Percentiles rank a stretch among this genome's conserved stretches.
phyloP scores from a whole-genome alignment of 768 basidiomycete genomes.

The Tulasnella sp. region DNA sequence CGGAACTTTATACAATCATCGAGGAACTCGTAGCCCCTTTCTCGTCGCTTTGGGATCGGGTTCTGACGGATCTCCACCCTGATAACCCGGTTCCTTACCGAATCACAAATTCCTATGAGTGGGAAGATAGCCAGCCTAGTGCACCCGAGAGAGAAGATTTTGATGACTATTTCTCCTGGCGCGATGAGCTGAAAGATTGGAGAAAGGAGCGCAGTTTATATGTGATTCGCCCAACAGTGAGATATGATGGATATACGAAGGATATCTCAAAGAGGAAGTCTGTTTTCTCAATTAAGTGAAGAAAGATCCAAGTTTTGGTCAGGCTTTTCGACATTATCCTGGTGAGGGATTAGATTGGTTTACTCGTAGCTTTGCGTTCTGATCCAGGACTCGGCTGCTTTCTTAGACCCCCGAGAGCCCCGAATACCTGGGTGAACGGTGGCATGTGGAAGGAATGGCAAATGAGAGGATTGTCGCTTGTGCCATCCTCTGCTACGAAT shows the following conservation, averaged over 20 bases:
- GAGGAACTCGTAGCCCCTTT: constrained; percentile 11
- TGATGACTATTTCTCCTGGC: neutral
- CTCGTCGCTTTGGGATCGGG: constrained; percentile 7
- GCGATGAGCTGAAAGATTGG: neutral
- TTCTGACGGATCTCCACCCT: constrained; percentile 25
- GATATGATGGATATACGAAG: neutral
- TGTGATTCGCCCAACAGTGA: neutral
- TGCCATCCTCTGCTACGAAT: constrained; percentile 14
- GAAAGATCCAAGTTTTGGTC: constrained; percentile 42
- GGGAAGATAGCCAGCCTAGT: neutral
- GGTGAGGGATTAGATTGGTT: constrained; percentile 38
- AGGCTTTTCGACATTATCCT: constrained; percentile 45
- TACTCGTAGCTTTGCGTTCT: neutral
- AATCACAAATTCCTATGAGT: neutral
- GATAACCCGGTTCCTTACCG: neutral
- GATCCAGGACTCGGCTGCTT: neutral
- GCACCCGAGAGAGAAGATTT: neutral
- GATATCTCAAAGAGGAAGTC: neutral
- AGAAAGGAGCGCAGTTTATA: neutral
- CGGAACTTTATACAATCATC: constrained; percentile 19
- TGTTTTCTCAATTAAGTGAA: constrained; percentile 38
- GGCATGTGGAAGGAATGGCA: constrained; percentile 52
- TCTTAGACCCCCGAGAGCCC: constrained; percentile 41
- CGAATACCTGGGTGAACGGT: constrained; percentile 42
- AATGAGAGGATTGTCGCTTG: constrained; percentile 16